These are phyloP conservation scores for Trichoderma simmonsii DNA, from an alignment of 2,329 filamentous ascomycete genomes.

Conservation along the genomic window DNA sequence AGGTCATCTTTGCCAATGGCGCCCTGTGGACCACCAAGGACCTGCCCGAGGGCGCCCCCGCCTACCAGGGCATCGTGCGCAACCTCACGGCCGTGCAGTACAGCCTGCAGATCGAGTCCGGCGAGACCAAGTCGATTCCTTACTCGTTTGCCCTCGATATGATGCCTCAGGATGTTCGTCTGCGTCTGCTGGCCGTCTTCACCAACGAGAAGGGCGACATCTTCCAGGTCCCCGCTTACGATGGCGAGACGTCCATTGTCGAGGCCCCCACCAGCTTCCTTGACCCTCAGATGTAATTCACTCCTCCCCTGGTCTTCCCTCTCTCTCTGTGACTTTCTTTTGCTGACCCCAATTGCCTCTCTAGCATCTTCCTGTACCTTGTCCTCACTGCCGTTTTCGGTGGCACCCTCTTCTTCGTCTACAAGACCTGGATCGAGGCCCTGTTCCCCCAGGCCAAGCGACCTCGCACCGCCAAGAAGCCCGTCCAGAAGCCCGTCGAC, in stretches of 20 bases:
- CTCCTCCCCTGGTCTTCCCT: constrained; percentile 33
- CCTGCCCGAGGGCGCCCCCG: constrained; percentile 44
- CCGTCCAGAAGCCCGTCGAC: constrained; percentile 63
- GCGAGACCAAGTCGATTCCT: constrained; percentile 70
- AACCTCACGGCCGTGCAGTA: constrained; percentile 82
- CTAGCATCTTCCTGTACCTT: constrained; percentile 96
- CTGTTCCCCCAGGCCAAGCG: constrained; percentile 91
- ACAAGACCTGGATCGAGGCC: constrained; percentile 95
- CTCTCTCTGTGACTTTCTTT: neutral
- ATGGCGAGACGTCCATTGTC: constrained; percentile 79
- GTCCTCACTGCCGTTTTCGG: constrained; percentile 76
- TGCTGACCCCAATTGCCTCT: neutral
- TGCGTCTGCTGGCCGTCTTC: constrained; percentile 75
- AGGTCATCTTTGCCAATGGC: constrained; percentile 73
- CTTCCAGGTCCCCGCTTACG: constrained; percentile 76
- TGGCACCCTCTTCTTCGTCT: constrained; percentile 90
- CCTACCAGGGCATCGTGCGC: constrained; percentile 61
- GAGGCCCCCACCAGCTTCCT: constrained; percentile 89
- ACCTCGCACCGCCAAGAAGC: constrained; percentile 57
- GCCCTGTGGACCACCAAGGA: constrained; percentile 59
- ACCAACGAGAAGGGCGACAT: constrained; percentile 62
- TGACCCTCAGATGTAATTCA: constrained; percentile 83
- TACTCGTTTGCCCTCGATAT: constrained; percentile 88
- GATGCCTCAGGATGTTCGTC: constrained; percentile 81
- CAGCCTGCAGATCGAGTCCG: constrained; percentile 68